Evolutionary conservation across 1,284 basidiomycete species (phyloP).

Genomic region (Malassezia caprae): DNA sequence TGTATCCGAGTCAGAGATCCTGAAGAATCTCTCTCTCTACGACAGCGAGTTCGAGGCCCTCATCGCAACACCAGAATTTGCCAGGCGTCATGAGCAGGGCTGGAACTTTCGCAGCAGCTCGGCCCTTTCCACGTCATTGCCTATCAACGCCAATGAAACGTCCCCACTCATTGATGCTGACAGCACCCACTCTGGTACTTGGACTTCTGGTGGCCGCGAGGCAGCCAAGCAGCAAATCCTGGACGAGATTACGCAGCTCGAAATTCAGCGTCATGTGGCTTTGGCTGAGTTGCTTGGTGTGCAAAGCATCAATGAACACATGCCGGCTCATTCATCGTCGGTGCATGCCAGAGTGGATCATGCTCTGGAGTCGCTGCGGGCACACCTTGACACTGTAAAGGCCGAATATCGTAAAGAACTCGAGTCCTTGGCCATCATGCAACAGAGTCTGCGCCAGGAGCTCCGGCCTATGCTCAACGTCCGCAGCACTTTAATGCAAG

Average conservation of each 20-base stretch:
- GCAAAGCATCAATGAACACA: background rate
- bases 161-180: background rate
- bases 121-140: background rate
- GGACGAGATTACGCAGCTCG: background rate
- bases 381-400: constrained; percentile 15
- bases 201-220: background rate
- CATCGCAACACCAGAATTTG: constrained; percentile 5
- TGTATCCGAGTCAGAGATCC: constrained; percentile 12
- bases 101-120: background rate
- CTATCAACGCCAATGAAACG: background rate
- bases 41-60: constrained; percentile 16
- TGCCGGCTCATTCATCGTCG: background rate
- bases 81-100: background rate
- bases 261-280: constrained; percentile 7
- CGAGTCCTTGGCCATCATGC: constrained; percentile 5
- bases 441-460: constrained; percentile 6
- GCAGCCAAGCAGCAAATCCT: background rate
- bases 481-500: constrained; percentile 7
- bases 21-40: constrained; percentile 11
- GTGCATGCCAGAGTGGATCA: background rate
- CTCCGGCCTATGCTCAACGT: constrained; percentile 8
- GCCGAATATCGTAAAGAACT: constrained; percentile 3
- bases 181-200: background rate
- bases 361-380: constrained; percentile 6
- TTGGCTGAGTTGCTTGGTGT: constrained; percentile 14